These are phyloP conservation scores for Gyromitra esculenta DNA, from an alignment of 2,329 filamentous ascomycete genomes.

Conservation along the genomic window DNA sequence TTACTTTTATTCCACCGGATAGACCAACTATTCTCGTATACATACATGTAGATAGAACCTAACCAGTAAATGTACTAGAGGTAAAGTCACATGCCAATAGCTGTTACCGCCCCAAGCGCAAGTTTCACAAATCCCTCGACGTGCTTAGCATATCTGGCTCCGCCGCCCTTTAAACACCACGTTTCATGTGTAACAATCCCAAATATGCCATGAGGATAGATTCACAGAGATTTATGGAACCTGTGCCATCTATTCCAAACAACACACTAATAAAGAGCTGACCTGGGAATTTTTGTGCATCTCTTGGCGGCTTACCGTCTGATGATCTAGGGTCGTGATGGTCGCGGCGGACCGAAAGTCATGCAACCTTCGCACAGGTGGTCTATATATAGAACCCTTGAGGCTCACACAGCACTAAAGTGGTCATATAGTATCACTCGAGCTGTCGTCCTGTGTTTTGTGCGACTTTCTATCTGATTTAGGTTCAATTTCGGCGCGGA, in stretches of 20 bases:
- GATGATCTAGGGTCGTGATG: neutral
- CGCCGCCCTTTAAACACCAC: too few relatives aligned
- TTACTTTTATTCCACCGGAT: too few relatives aligned
- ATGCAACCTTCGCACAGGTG: neutral
- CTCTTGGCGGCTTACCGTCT: neutral
- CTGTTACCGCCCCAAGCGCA: too few relatives aligned
- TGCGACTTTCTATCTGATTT: neutral
- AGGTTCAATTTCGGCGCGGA: neutral
- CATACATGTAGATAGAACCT: too few relatives aligned
- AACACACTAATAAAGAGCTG: neutral
- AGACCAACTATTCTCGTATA: too few relatives aligned
- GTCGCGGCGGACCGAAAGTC: neutral
- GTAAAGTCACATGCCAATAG: too few relatives aligned
- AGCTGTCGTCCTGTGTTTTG: neutral
- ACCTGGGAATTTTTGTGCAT: neutral
- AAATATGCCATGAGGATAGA: neutral
- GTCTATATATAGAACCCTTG: slow-evolving; percentile 9
- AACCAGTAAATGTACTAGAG: too few relatives aligned
- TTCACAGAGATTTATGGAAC: neutral
- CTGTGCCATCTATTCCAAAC: neutral
- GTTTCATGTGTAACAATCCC: too few relatives aligned
- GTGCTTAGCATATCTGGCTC: too few relatives aligned
- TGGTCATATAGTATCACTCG: slow-evolving; percentile 25
- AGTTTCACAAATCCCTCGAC: too few relatives aligned
- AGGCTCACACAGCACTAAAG: neutral